Base-by-base conservation (phyloP, 148 eudicot genomes). In the Talinum fruticosum region DNA sequence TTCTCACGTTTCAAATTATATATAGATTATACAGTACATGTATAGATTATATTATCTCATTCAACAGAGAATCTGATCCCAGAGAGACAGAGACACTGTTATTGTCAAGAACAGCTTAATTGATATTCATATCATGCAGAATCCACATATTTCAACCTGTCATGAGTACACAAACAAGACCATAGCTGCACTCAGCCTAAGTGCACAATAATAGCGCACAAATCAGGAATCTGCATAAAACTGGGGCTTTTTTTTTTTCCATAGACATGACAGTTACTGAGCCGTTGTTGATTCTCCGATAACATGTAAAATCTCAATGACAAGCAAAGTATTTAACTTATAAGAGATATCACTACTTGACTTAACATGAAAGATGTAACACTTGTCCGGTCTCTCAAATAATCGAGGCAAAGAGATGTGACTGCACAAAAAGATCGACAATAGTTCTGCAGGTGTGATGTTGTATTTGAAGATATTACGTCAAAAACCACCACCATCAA, bases 401-500 rank as follows among this genome's bases (percentile, higher is more conserved):
- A 16, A 67, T 68, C 29, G 10, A 28, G 66, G 70, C 41, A 51
- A 49, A 66, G 28, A 24, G 19, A 47, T n/a, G 23, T 19, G 41
- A 44, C 57, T 45, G 64, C 30, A 66, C 65, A 69, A 73, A n/a
- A 71, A 44, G 38, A 71, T 3, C n/a, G 44, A 71, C 10, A 72
- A 74, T 21, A 29, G 64, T 72, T 82, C 71, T 78, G 44, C 71
- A 68, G 66, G 30, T 53, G 38, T 78, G 38, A 71, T 61, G 61
- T 57, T 73, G 73, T 78, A 82, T 78, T 69, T 66, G 77, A 82
- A 74, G 72, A 61, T 73, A 37, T 47, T 21, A 32, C n/a, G 73
- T 75, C 64, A 47, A 78, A 78, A 74, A 54, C 66, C 66, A 62
- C 66, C 29, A 12, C 68, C 85, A 78, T 75, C 78, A 1, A 61